These are phyloP conservation scores for Barbarea vulgaris DNA, from an alignment of 345 rosid genomes.

Conservation along the genomic window DNA sequence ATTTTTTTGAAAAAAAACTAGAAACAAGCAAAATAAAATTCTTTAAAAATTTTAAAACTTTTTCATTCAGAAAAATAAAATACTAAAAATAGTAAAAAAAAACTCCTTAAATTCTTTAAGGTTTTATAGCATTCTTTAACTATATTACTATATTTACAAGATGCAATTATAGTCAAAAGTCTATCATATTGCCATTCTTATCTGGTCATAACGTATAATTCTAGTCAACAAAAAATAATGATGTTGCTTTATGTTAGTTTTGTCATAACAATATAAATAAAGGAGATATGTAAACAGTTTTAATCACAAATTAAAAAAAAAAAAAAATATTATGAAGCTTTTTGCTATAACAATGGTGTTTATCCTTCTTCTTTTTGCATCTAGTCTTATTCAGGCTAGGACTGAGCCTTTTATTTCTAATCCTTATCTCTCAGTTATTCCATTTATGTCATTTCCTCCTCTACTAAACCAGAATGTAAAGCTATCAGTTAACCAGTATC, in stretches of 20 bases:
- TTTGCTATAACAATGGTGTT: neutral
- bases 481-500: too few species aligned
- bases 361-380: neutral
- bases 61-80: too few species aligned
- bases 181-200: neutral
- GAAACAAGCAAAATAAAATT: too few species aligned
- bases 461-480: neutral
- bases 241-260: neutral
- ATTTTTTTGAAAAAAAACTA: too few species aligned
- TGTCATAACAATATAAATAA: constrained; percentile 11
- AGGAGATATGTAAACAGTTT: neutral
- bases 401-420: neutral
- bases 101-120: neutral
- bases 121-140: too few species aligned
- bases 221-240: neutral
- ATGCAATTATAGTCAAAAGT: neutral
- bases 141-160: neutral
- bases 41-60: too few species aligned
- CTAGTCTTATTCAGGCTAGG: neutral
- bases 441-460: neutral
- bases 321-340: constrained; percentile 7
- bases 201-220: neutral
- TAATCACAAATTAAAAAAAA: neutral
- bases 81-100: too few species aligned
- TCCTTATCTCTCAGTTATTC: neutral